phyloP scores from a whole-genome alignment of 352 stramenopile species.

The Globisporangium irregulare region DNA sequence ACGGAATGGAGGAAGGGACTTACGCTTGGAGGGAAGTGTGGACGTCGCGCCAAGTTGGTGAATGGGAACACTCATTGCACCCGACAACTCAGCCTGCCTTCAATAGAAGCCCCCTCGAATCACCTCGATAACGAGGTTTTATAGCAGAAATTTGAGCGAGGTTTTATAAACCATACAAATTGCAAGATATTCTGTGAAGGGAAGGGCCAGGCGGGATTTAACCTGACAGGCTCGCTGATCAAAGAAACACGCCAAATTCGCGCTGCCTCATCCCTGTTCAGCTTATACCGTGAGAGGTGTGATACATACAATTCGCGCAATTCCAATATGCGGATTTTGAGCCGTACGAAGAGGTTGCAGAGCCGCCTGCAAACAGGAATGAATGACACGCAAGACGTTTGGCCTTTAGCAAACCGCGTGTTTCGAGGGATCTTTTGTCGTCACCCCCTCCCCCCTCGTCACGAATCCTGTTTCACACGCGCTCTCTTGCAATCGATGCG shows the following conservation, averaged over 20 bases:
- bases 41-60: constrained; percentile 12
- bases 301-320: background rate
- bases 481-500: background rate
- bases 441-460: background rate
- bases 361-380: background rate
- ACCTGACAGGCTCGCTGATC: constrained; percentile 3
- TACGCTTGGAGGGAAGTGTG: constrained; percentile 6
- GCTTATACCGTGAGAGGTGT: background rate
- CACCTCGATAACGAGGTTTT: constrained; percentile 4
- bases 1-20: background rate
- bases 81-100: background rate
- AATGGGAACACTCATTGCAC: constrained; percentile 6
- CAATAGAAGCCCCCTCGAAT: constrained; percentile 8
- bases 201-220: background rate
- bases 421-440: constrained; percentile 7
- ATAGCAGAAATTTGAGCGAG: no score
- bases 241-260: constrained; percentile 8
- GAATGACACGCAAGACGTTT: constrained; percentile 7
- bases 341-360: background rate
- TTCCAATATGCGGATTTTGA: background rate
- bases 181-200: background rate
- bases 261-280: background rate
- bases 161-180: background rate
- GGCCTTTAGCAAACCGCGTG: constrained; percentile 3
- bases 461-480: constrained; percentile 5